A percentile compares a stretch with the other conserved stretches of the same genome.
Evolutionary conservation across 192 early-diverging fungal species (phyloP).

Genomic region (Helicostylum pulchrum): DNA sequence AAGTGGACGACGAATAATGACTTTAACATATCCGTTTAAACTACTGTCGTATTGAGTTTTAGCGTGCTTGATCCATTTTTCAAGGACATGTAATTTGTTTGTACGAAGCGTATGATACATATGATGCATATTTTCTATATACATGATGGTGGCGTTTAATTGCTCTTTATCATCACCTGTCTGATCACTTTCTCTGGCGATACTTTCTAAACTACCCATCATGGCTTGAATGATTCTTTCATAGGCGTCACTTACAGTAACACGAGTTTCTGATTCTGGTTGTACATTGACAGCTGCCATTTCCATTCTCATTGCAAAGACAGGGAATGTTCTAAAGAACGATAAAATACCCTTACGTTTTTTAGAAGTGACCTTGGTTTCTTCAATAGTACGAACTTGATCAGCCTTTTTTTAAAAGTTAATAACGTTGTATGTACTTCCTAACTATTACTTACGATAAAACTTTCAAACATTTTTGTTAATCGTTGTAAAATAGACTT

Average conservation of each 20-base stretch:
- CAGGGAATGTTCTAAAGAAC: constrained; percentile 87
- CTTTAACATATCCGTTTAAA: constrained; percentile 80
- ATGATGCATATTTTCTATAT: constrained; percentile 95
- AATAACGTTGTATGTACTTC: background rate
- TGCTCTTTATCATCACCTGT: constrained; percentile 88
- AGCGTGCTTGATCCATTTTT: constrained; percentile 80
- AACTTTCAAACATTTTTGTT: constrained; percentile 74
- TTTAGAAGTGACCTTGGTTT: constrained; percentile 83
- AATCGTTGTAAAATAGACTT: constrained; percentile 63
- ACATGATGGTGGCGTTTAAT: constrained; percentile 84
- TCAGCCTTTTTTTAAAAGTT: constrained; percentile 56
- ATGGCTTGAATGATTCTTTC: constrained; percentile 79
- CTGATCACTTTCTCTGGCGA: constrained; percentile 73
- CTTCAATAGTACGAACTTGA: constrained; percentile 87
- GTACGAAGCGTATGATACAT: constrained; percentile 78
- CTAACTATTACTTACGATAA: constrained; percentile 44
- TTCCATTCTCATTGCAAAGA: constrained; percentile 80
- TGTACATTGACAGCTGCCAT: constrained; percentile 48
- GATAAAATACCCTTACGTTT: constrained; percentile 88
- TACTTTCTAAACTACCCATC: constrained; percentile 81
- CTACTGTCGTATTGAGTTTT: constrained; percentile 78
- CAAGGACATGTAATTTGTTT: constrained; percentile 69
- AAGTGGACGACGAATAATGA: constrained; percentile 85
- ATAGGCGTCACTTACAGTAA: constrained; percentile 75
- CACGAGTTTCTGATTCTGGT: constrained; percentile 63